A percentile compares a stretch with the other conserved stretches of the same genome.
phyloP scores from a whole-genome alignment of 2,329 filamentous ascomycete genomes.

The Lachnum nothofagi region DNA sequence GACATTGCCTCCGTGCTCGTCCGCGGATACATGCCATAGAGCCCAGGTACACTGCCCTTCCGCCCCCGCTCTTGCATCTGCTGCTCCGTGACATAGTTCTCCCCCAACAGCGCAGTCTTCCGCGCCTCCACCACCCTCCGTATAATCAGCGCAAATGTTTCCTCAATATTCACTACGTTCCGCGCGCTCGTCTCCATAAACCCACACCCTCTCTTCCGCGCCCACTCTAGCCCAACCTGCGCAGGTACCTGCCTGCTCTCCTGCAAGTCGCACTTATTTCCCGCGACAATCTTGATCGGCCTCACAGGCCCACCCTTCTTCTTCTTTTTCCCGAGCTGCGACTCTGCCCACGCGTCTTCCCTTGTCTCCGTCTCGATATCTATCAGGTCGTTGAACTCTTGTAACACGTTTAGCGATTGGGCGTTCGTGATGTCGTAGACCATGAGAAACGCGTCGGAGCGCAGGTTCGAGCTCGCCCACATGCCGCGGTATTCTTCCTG shows the following conservation, averaged over 20 bases:
- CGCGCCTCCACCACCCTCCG: constrained; percentile 52
- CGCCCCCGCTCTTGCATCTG: constrained; percentile 4
- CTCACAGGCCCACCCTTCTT: constrained; percentile 17
- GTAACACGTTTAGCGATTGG: constrained; percentile 63
- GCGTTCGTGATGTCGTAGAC: constrained; percentile 80
- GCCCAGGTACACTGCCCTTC: constrained; percentile 1
- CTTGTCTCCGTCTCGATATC: constrained; percentile 74
- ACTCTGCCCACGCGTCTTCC: constrained; percentile 37
- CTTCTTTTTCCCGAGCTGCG: constrained; percentile 6
- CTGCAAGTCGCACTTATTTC: constrained; percentile 81
- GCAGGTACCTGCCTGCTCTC: constrained; percentile 64
- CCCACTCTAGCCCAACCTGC: constrained; percentile 70
- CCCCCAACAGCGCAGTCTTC: constrained; percentile 13
- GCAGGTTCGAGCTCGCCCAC: constrained; percentile 74
- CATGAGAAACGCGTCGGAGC: constrained; percentile 76
- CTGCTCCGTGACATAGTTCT: constrained; percentile 2
- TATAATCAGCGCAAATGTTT: constrained; percentile 72
- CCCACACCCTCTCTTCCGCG: constrained; percentile 64
- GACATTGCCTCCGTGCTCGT: constrained; percentile 13
- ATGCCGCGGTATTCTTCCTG: constrained; percentile 86
- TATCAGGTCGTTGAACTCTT: constrained; percentile 78
- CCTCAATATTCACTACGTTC: constrained; percentile 82
- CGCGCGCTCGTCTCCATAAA: constrained; percentile 88
- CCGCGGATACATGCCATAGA: constrained; percentile 8
- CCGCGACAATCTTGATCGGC: constrained; percentile 77